Evolutionary conservation across 208 protist genomes (phyloP).

Genomic region (Zelonia costaricensis): DNA sequence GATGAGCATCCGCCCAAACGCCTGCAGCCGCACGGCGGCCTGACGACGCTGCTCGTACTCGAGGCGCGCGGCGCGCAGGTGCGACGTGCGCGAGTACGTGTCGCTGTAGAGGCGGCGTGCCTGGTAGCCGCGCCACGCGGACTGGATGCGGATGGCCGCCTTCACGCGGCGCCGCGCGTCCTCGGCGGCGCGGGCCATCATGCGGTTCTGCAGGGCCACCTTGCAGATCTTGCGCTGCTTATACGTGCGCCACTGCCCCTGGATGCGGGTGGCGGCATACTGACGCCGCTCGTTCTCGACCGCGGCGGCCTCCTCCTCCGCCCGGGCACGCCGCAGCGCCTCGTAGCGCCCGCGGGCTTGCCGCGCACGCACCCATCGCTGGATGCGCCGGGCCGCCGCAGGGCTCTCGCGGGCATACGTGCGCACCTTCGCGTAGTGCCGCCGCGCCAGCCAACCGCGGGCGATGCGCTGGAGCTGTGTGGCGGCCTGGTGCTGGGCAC

Average conservation of each 20-base stretch:
- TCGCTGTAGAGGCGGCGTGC: slow-evolving; percentile 25
- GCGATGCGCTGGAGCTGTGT: slow-evolving; percentile 64
- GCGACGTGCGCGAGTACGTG: slow-evolving; percentile 27
- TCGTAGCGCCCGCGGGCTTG: slow-evolving; percentile 30
- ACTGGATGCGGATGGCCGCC: slow-evolving; percentile 69
- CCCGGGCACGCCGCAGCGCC: slow-evolving; percentile 22
- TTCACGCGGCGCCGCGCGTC: slow-evolving; percentile 34
- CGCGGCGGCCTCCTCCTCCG: slow-evolving; percentile 13
- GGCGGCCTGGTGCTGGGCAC: slow-evolving; percentile 46
- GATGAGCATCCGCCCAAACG: slow-evolving; percentile 72
- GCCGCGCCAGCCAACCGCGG: slow-evolving; percentile 67
- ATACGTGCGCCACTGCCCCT: slow-evolving; percentile 26
- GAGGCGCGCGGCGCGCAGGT: slow-evolving; percentile 38
- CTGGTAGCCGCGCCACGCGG: slow-evolving; percentile 48
- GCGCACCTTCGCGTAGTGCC: slow-evolving; percentile 23
- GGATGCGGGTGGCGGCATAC: slow-evolving; percentile 28
- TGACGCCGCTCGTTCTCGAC: slow-evolving; percentile 20
- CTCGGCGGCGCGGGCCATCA: slow-evolving; percentile 34
- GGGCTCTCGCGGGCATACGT: slow-evolving; percentile 33
- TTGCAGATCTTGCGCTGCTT: slow-evolving; percentile 18
- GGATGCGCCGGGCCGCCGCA: slow-evolving; percentile 38
- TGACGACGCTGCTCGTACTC: slow-evolving; percentile 50
- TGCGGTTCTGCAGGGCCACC: slow-evolving; percentile 25
- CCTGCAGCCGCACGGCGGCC: slow-evolving; percentile 70
- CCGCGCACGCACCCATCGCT: slow-evolving; percentile 55